Percentiles rank a stretch among this genome's conserved stretches.
These are phyloP conservation scores for Starmera pachycereana DNA, from an alignment of 805 yeast species.

Conservation along the genomic window DNA sequence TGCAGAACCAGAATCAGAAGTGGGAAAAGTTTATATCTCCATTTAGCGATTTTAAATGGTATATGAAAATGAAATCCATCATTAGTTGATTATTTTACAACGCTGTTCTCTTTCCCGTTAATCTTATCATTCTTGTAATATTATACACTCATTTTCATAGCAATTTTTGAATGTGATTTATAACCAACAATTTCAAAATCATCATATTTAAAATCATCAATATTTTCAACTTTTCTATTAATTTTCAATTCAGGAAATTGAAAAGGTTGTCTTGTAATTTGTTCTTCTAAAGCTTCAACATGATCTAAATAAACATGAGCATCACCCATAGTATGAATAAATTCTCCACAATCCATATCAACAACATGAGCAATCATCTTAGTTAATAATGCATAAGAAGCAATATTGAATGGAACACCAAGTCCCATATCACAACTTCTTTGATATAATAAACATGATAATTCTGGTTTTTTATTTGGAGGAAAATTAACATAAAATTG, in stretches of 20 bases:
- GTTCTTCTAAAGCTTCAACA: conserved; percentile 80
- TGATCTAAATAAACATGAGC: conserved; percentile 94
- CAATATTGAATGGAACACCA: conserved; percentile 98
- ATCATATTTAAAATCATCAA: conserved; percentile 83
- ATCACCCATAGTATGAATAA: conserved; percentile 93
- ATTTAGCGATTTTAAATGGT: too few species aligned
- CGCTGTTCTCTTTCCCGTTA: too few species aligned
- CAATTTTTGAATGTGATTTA: conserved; percentile 72
- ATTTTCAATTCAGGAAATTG: conserved; percentile 72
- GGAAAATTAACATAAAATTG: conserved; percentile 92
- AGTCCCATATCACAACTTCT: conserved; percentile 99
- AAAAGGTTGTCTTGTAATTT: conserved; percentile 64
- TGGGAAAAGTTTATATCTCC: too few species aligned
- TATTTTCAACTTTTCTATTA: conserved; percentile 52
- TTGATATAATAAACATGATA: conserved; percentile 87
- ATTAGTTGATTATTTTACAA: too few species aligned
- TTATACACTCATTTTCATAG: conserved; percentile 96
- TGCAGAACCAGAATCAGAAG: too few species aligned
- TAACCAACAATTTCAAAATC: conserved; percentile 79
- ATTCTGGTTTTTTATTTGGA: conserved; percentile 45
- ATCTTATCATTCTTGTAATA: too few species aligned
- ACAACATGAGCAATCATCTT: conserved; percentile 95
- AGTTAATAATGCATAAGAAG: conserved; percentile 88
- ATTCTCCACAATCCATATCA: conserved; percentile 91
- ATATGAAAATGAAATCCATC: too few species aligned